A percentile compares a stretch with the other conserved stretches of the same genome.
phyloP scores from a whole-genome alignment of 352 stramenopile genomes.

The Pythium scleroteichum region DNA sequence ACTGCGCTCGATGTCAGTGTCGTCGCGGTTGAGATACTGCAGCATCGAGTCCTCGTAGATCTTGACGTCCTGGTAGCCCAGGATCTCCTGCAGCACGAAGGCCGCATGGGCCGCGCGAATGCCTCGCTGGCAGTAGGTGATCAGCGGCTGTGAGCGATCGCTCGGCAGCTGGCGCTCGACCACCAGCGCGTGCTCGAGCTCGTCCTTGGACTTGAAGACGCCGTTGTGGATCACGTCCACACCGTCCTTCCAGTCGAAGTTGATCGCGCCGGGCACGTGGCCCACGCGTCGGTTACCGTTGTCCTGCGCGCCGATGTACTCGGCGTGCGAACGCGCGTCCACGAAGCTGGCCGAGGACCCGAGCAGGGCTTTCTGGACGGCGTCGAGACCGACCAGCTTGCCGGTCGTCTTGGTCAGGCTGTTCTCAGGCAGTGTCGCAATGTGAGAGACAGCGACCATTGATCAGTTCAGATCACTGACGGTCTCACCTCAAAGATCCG shows the following conservation, averaged over 20 bases:
- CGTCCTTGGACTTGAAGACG: conserved; percentile 58
- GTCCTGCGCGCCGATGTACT: conserved; percentile 39
- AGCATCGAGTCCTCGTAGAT: conserved; percentile 82
- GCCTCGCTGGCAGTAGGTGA: conserved; percentile 76
- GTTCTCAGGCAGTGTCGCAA: neutral
- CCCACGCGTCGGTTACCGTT: conserved; percentile 45
- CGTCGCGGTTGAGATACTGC: conserved; percentile 74
- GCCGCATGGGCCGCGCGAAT: conserved; percentile 70
- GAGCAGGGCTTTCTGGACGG: conserved; percentile 33
- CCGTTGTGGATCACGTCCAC: conserved; percentile 50
- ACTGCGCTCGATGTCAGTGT: conserved; percentile 51
- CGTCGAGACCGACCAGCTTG: conserved; percentile 34
- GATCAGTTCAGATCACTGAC: neutral
- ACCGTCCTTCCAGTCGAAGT: conserved; percentile 73
- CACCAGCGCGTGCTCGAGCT: conserved; percentile 52
- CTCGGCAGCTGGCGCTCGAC: conserved; percentile 41
- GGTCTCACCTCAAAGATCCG: conserved; percentile 13
- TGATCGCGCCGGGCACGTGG: conserved; percentile 65
- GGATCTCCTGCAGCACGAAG: conserved; percentile 70
- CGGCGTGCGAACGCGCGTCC: conserved; percentile 38
- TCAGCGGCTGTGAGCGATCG: conserved; percentile 41
- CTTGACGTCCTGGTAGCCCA: conserved; percentile 48
- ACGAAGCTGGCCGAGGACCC: conserved; percentile 33
- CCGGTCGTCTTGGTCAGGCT: conserved; percentile 31
- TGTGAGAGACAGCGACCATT: too few species aligned